Evolutionary conservation across 2,329 filamentous ascomycete genomes (phyloP), one percentile per base, ranked within the genome.

Genomic region (Aureobasidium sp.): DNA sequence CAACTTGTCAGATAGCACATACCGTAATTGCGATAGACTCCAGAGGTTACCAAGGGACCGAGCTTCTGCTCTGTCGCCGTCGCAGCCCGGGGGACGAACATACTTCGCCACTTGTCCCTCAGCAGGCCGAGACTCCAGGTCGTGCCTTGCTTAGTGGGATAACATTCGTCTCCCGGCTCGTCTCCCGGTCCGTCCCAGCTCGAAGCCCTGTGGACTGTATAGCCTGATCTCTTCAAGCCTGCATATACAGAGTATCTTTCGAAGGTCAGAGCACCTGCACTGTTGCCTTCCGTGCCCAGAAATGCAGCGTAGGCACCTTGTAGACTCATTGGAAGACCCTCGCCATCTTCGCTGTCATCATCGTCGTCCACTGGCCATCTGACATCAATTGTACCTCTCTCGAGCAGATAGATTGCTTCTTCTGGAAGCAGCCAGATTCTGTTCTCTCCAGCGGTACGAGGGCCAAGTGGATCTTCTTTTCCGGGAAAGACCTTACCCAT

Each of bases 231-330:
- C 72, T 88, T 94, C 68, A 99, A 78, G 59, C 91, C 87, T 0
- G 91, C 83, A 73, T 92, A 99, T 32, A 97, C 93, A 55, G 89
- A 89, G 69, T 91, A 97, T 70, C 90, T 86, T 67, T 95, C 90
- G 64, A 97, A 78, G 0, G 82, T 84, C 66, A 87, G 67, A 10
- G 79, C 81, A 3, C 71, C 71, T 15, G 62, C 66, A 17, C 69
- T 66, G 1, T 85, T 82, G 5, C 78, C 82, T 52, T 90, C 87
- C 27, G 83, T 78, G 1, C 91, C 91, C 66, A 96, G 83, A 59
- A 96, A 86, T 26, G 91, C 82, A 5, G 92, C 84, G 77, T 97
- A 97, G 0, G 91, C 91, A 6, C 89, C 92, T 73, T 97, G 90
- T 42, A 97, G 77, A 74, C 90, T 96, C 79, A 99, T 87, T 0